Evolutionary conservation across 2,329 filamentous ascomycete genomes (phyloP).

Genomic region (Fusarium veterinarium): DNA sequence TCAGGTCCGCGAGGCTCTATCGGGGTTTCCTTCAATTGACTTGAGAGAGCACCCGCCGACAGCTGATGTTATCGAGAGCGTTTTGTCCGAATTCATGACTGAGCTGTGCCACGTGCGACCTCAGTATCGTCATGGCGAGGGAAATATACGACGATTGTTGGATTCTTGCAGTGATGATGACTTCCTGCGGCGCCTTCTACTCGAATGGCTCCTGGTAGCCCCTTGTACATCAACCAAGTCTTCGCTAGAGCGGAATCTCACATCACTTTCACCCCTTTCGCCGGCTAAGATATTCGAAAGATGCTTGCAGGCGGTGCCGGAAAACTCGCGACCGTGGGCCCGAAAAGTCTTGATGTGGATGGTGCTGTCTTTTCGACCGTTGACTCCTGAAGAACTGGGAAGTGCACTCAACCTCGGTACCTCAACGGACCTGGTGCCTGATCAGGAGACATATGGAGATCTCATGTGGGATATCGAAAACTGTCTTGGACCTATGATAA

Average conservation of each 20-base stretch:
- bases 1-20: not conserved
- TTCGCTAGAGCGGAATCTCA: not conserved
- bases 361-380: not conserved
- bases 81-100: not conserved
- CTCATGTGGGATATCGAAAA: not conserved
- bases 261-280: not conserved
- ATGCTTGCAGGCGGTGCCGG: not conserved
- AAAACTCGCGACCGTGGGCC: not conserved
- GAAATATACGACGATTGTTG: not conserved
- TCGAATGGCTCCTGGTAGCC: not conserved
- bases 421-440: accelerated
- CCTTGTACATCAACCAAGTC: not conserved
- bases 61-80: not conserved
- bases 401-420: not conserved
- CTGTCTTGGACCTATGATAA: not conserved
- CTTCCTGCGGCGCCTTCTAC: accelerated
- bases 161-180: not conserved
- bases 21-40: not conserved
- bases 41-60: not conserved
- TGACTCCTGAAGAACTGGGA: not conserved
- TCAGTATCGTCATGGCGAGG: not conserved
- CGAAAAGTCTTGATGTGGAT: not conserved
- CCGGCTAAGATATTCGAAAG: not conserved
- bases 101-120: not conserved
- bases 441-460: not conserved